These are phyloP conservation scores for Otatea glauca DNA, from an alignment of 176 grass and related monocot species.

Conservation along the genomic window DNA sequence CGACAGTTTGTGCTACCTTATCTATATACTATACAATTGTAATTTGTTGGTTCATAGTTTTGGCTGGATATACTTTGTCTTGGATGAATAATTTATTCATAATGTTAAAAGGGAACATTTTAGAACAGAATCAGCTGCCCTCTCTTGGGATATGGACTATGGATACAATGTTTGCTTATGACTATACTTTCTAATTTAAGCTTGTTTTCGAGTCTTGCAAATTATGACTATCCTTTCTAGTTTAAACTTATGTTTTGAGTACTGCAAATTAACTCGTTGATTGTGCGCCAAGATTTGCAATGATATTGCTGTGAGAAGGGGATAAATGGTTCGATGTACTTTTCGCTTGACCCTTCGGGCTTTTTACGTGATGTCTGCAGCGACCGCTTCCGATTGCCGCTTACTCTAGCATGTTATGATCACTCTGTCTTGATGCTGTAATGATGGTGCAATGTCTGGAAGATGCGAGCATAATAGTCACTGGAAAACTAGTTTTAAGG, in stretches of 20 bases:
- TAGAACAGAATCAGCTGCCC: background rate
- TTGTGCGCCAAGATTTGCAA: background rate
- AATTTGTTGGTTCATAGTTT: conserved; percentile 52
- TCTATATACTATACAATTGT: conserved; percentile 45
- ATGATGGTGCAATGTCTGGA: background rate
- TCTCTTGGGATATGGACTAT: background rate
- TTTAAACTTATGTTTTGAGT: background rate
- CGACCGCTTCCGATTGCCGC: background rate
- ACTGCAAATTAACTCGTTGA: background rate
- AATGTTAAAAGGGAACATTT: conserved; percentile 1
- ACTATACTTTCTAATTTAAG: background rate
- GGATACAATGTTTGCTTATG: background rate
- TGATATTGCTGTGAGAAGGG: background rate
- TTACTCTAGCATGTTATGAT: background rate
- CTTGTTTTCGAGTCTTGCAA: background rate
- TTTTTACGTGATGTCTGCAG: background rate
- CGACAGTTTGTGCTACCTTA: conserved; percentile 42
- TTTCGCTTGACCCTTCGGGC: background rate
- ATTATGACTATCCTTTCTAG: background rate
- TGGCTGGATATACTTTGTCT: conserved; percentile 9
- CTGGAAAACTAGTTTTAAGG: background rate
- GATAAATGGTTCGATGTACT: background rate
- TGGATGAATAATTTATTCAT: conserved; percentile 35
- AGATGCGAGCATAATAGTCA: background rate
- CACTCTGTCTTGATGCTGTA: background rate